Percentiles rank a stretch among this genome's conserved stretches.
Evolutionary conservation across 768 basidiomycete genomes (phyloP).

Genomic region (Scleroderma citrinum): DNA sequence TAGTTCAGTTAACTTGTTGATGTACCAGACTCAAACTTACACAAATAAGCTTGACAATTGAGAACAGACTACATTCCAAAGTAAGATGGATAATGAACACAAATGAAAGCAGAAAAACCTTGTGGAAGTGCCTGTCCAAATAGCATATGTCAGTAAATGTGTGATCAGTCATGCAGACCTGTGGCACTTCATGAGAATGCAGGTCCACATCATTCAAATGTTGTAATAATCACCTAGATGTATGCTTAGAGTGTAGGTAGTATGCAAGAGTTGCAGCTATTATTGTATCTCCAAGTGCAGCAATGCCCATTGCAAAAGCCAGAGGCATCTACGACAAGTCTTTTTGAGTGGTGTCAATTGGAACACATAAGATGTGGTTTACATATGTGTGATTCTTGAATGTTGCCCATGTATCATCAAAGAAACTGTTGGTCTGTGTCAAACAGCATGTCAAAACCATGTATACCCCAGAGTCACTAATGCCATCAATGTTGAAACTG

Average conservation of each 20-base stretch:
- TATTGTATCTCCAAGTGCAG: neutral
- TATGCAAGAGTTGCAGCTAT: neutral
- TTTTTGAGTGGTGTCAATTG: no score
- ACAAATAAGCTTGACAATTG: neutral
- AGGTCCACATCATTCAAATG: no score
- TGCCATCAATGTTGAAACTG: no score
- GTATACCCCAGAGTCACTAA: no score
- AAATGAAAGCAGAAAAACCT: neutral
- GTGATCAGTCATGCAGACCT: no score
- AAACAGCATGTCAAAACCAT: no score
- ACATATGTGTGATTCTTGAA: constrained; percentile 1
- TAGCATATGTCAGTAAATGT: no score
- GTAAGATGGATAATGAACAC: neutral
- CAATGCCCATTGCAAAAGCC: neutral
- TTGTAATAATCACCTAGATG: no score
- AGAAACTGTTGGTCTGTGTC: no score
- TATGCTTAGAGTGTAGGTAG: no score
- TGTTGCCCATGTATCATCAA: neutral
- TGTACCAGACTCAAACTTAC: neutral
- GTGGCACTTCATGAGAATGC: no score
- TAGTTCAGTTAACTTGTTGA: neutral
- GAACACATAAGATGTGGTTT: neutral
- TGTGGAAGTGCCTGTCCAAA: constrained; percentile 7
- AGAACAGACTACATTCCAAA: neutral
- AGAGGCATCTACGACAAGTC: neutral